Percentiles rank a stretch among this genome's conserved stretches.
Evolutionary conservation across 257 asterid species (phyloP).

Genomic region (Solanum pinnatisectum): DNA sequence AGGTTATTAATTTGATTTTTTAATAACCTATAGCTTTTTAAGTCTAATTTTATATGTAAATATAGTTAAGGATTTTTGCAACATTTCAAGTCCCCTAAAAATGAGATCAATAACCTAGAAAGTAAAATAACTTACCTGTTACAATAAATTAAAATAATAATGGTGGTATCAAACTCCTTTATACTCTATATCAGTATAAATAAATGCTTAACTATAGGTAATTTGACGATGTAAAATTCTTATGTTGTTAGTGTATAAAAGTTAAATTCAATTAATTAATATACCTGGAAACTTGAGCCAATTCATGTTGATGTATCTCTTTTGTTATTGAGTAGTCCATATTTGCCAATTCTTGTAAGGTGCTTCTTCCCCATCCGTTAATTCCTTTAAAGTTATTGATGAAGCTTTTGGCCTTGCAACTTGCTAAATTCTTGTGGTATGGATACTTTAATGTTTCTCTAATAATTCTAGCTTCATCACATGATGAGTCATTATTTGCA

Average conservation of each 20-base stretch:
- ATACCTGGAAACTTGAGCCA: conserved; percentile 29
- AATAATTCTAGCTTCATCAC: background rate
- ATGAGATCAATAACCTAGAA: background rate
- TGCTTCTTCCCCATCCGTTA: conserved; percentile 17
- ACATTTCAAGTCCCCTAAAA: background rate
- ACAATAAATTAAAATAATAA: background rate
- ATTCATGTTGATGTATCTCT: conserved; percentile 19
- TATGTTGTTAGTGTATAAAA: background rate
- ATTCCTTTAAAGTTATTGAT: background rate
- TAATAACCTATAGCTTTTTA: too few species aligned
- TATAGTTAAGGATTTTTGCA: background rate
- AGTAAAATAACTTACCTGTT: background rate
- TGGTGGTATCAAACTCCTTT: too few species aligned
- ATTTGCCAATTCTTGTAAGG: conserved; percentile 19
- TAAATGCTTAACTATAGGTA: too few species aligned
- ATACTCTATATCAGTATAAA: too few species aligned
- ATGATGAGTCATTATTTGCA: background rate
- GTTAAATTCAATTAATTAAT: background rate
- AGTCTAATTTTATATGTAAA: background rate
- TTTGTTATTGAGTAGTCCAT: conserved; percentile 7
- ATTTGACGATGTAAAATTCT: background rate
- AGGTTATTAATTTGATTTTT: too few species aligned
- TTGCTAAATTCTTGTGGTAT: conserved; percentile 27
- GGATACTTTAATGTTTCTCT: conserved; percentile 25
- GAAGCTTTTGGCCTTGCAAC: background rate